Evolutionary conservation across 345 rosid species (phyloP).

Genomic region (Citrus sinensis): DVS_A1.0 CM039165.1:1124501-1125000

Average conservation of each 20-base stretch:
- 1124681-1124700: constrained; percentile 12
- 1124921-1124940: not conserved
- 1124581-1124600: not conserved
- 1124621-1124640: constrained; percentile 7
- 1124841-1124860: not conserved
- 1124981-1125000: too few relatives aligned
- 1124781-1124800: not conserved
- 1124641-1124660: not conserved
- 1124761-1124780: not conserved
- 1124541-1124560: not conserved
- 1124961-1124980: too few relatives aligned
- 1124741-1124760: not conserved
- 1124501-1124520: not conserved
- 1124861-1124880: not conserved
- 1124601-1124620: not conserved
- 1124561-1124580: not conserved
- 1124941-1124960: too few relatives aligned
- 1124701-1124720: constrained; percentile 13
- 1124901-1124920: not conserved
- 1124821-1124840: not conserved
- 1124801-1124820: not conserved
- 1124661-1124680: not conserved
- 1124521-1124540: not conserved
- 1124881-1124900: not conserved
- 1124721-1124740: not conserved